These are phyloP conservation scores for Globisporangium solare DNA, from an alignment of 352 stramenopile species.

Conservation along the genomic window DNA sequence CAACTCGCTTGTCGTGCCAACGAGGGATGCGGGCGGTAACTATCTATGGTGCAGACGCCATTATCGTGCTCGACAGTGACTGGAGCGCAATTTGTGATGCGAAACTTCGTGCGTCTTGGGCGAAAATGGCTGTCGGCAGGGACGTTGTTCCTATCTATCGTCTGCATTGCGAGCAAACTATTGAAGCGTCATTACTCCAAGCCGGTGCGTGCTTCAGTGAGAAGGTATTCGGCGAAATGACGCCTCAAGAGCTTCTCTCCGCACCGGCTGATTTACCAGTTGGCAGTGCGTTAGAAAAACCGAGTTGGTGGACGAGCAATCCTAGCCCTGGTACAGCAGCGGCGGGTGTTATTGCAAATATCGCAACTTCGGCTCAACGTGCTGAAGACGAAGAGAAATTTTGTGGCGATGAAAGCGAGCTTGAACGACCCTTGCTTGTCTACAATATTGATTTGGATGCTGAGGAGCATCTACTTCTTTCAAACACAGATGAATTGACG, in stretches of 20 bases:
- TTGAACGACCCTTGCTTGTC: conserved; percentile 45
- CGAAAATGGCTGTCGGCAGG: conserved; percentile 44
- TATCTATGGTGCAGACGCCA: conserved; percentile 70
- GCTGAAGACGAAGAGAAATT: conserved; percentile 50
- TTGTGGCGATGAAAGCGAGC: conserved; percentile 30
- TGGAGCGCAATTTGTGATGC: conserved; percentile 78
- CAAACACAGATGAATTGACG: conserved; percentile 78
- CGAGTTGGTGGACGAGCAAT: conserved; percentile 57
- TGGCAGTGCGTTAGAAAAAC: conserved; percentile 50
- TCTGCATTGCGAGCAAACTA: conserved; percentile 74
- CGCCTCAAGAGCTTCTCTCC: conserved; percentile 57
- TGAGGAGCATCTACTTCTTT: conserved; percentile 76
- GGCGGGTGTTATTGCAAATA: conserved; percentile 20
- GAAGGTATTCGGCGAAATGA: conserved; percentile 79
- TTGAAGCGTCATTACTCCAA: conserved; percentile 72
- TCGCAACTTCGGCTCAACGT: conserved; percentile 26
- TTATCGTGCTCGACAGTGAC: conserved; percentile 79
- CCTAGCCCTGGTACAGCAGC: conserved; percentile 26
- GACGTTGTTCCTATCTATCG: conserved; percentile 65
- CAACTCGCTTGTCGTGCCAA: conserved; percentile 44
- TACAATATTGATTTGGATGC: conserved; percentile 68
- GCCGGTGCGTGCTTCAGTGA: conserved; percentile 68
- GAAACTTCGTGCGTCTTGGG: conserved; percentile 77
- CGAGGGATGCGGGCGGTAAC: conserved; percentile 43
- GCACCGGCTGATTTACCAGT: conserved; percentile 40